A percentile compares a stretch with the other conserved stretches of the same genome.
These are phyloP conservation scores for Isatis lusitanica DNA, from an alignment of 441 rosid genomes.

Conservation along the genomic window DNA sequence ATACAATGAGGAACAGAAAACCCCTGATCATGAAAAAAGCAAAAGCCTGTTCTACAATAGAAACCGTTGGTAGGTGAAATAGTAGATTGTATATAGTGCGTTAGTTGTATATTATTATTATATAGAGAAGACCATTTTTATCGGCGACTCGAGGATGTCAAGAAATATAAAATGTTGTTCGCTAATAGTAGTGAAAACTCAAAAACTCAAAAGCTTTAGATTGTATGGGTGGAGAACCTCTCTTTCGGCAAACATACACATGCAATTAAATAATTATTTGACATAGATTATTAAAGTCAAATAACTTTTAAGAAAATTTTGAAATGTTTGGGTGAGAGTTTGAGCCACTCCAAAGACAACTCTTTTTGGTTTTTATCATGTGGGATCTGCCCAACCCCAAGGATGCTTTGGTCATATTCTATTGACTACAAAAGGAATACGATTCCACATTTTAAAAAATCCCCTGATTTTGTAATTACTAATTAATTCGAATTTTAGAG, in stretches of 20 bases:
- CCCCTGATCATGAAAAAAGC: too few species aligned
- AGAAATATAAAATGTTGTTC: background rate
- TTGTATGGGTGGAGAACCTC: conserved; percentile 17
- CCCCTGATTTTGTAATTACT: background rate
- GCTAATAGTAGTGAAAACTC: conserved; percentile 1
- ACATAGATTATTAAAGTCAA: conserved; percentile 17
- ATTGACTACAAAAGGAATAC: conserved; percentile 7
- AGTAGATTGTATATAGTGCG: background rate
- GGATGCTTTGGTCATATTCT: conserved; percentile 19
- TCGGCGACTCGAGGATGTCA: background rate
- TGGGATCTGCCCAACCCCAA: conserved; percentile 21
- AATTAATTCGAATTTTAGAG: background rate
- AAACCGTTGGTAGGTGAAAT: too few species aligned
- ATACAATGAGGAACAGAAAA: too few species aligned
- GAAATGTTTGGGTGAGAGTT: conserved; percentile 18
- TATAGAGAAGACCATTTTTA: background rate
- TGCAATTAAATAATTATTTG: background rate
- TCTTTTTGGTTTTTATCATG: background rate
- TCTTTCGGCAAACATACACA: background rate
- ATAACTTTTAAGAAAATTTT: background rate
- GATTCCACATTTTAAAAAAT: conserved; percentile 10
- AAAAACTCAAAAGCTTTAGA: conserved; percentile 1
- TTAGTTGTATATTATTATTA: background rate
- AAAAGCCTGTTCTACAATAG: too few species aligned
- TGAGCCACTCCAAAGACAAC: conserved; percentile 22